A percentile compares a stretch with the other conserved stretches of the same genome.
phyloP scores from a whole-genome alignment of 768 basidiomycete species.

The Leucocoprinus birnbaumii region DNA sequence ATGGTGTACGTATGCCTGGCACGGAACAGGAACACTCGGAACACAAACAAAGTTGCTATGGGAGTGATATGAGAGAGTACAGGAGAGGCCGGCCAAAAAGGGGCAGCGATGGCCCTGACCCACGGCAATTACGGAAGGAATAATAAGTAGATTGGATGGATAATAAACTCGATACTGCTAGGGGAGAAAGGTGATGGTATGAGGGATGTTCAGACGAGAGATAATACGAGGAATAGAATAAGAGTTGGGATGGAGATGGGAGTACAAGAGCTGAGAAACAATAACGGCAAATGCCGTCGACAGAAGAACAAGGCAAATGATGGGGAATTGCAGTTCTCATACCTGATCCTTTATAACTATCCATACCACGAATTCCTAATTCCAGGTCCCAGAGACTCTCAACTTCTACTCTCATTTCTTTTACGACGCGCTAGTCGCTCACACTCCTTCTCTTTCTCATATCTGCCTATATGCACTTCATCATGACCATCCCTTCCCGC shows the following conservation, averaged over 20 bases:
- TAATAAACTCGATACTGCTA: too few species aligned
- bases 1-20: background rate
- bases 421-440: slow-evolving; percentile 19
- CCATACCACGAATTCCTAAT: slow-evolving; percentile 8
- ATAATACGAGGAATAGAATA: slow-evolving; percentile 11
- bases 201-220: background rate
- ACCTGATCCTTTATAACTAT: slow-evolving; percentile 26
- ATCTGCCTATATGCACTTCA: slow-evolving; percentile 23
- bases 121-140: background rate
- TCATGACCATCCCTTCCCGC: slow-evolving; percentile 25
- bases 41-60: slow-evolving; percentile 2
- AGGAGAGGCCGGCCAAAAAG: background rate
- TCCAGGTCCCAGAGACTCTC: slow-evolving; percentile 17
- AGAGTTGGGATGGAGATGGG: slow-evolving; percentile 5
- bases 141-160: background rate
- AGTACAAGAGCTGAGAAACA: slow-evolving; percentile 24
- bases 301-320: slow-evolving; percentile 2
- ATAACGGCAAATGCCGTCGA: slow-evolving; percentile 32
- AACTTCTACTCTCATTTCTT: slow-evolving; percentile 15
- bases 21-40: background rate
- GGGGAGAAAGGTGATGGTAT: background rate
- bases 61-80: too few species aligned
- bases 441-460: slow-evolving; percentile 21
- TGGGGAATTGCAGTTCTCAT: slow-evolving; percentile 7
- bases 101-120: background rate